These are phyloP conservation scores for Pseudocercospora fijiensis DNA, from an alignment of 2,329 filamentous ascomycete species.

Conservation along the genomic window DNA sequence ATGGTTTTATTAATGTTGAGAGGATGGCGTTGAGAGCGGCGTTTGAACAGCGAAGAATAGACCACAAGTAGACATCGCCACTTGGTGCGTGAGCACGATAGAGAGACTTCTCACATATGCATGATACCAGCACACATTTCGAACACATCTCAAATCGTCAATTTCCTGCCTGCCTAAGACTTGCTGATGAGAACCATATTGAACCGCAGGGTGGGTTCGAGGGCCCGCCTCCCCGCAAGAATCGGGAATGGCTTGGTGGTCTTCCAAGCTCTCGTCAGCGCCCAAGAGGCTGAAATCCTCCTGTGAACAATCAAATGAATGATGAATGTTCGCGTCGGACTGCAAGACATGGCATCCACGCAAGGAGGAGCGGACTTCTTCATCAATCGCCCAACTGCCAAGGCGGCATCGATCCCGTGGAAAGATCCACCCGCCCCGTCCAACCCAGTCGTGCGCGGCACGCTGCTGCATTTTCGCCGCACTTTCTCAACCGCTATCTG, in stretches of 20 bases:
- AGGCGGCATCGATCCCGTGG: constrained; percentile 58
- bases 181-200: not conserved
- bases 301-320: not conserved
- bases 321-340: not conserved
- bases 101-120: not conserved
- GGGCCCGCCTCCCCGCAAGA: not conserved
- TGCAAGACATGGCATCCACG: constrained; percentile 2
- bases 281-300: not conserved
- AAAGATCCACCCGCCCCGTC: constrained; percentile 9
- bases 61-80: constrained; percentile 3
- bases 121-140: not conserved
- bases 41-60: constrained; percentile 6
- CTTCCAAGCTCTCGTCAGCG: no score
- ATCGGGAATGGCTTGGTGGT: not conserved
- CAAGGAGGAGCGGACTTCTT: constrained; percentile 2
- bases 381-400: constrained; percentile 20
- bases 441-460: constrained; percentile 32
- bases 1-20: not conserved
- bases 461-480: constrained; percentile 60
- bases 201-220: not conserved
- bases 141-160: not conserved
- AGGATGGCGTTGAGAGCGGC: constrained; percentile 1
- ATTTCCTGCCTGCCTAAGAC: not conserved
- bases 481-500: no score
- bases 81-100: constrained; percentile 3